Conservation (phyloP, 208 protist species). For the Leptomonas seymouri region DNA sequence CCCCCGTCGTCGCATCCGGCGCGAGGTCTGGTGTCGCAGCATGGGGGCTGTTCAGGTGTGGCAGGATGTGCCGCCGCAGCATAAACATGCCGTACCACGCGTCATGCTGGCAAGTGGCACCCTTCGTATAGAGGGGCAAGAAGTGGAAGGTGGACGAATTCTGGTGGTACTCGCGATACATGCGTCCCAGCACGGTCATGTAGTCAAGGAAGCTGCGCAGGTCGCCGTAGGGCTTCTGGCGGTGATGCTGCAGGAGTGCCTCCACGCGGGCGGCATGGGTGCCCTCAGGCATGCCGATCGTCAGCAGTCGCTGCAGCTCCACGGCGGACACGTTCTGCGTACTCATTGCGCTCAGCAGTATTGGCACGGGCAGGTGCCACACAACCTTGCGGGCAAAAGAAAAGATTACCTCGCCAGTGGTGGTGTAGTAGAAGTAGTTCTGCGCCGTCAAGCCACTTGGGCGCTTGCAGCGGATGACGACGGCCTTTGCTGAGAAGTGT, state of each 20-base stretch:
- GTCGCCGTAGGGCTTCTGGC: constrained; percentile 73
- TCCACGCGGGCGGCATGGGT: constrained; percentile 77
- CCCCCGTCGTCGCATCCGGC: constrained; percentile 49
- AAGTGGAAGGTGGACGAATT: constrained; percentile 73
- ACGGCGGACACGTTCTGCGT: constrained; percentile 52
- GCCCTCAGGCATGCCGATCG: constrained; percentile 57
- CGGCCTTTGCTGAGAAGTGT: constrained; percentile 95
- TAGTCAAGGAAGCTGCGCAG: constrained; percentile 79
- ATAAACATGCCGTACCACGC: constrained; percentile 93
- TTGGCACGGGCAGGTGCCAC: constrained; percentile 84
- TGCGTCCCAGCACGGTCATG: constrained; percentile 75
- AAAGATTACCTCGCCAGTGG: constrained; percentile 84
- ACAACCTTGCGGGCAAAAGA: constrained; percentile 85
- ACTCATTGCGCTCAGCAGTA: constrained; percentile 77
- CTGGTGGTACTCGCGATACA: constrained; percentile 84
- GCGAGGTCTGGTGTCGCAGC: constrained; percentile 68
- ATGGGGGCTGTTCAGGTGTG: constrained; percentile 77
- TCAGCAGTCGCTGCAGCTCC: constrained; percentile 74
- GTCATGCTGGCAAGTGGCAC: constrained; percentile 81
- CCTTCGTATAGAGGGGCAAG: constrained; percentile 73
- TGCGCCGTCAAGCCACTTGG: constrained; percentile 93
- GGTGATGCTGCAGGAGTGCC: constrained; percentile 90
- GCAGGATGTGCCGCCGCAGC: constrained; percentile 86
- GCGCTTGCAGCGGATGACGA: constrained; percentile 95
- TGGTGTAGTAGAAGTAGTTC: constrained; percentile 98